Conservation (phyloP, 495 filamentous ascomycete species). For the Xylaria castorea region DNA sequence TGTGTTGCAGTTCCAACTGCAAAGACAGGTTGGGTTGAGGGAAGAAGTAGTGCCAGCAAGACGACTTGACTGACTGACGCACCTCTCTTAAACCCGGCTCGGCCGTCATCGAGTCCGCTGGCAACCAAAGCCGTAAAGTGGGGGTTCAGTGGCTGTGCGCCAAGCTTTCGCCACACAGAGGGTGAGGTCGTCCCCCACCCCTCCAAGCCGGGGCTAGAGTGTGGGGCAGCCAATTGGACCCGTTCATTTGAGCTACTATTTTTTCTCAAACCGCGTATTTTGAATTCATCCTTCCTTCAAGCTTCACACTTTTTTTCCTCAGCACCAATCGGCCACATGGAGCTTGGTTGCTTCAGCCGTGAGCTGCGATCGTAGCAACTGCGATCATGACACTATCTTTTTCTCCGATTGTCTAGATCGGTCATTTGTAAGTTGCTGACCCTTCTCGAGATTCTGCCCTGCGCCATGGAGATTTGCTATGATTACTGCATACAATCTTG, state of each 20-base stretch:
- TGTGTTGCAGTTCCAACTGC: slow-evolving; percentile 40
- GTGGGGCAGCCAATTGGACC: slow-evolving; percentile 19
- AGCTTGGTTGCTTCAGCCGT: not conserved
- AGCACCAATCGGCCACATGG: not conserved
- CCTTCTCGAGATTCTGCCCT: slow-evolving; percentile 13
- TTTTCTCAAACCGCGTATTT: slow-evolving; percentile 20
- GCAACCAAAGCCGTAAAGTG: not conserved
- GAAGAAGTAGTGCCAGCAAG: slow-evolving; percentile 21
- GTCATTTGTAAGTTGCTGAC: slow-evolving; percentile 31
- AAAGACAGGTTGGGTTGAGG: slow-evolving; percentile 34
- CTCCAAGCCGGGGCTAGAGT: slow-evolving; percentile 4
- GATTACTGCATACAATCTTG: slow-evolving; percentile 57
- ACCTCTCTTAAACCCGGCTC: slow-evolving; percentile 25
- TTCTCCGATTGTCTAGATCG: slow-evolving; percentile 7
- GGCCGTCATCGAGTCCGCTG: slow-evolving; percentile 8
- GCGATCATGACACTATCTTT: not conserved
- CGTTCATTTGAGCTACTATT: slow-evolving; percentile 28
- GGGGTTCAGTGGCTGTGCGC: slow-evolving; percentile 20
- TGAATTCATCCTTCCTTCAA: slow-evolving; percentile 5
- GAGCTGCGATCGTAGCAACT: not conserved
- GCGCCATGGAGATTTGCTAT: slow-evolving; percentile 53
- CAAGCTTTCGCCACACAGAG: slow-evolving; percentile 19
- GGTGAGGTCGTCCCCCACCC: slow-evolving; percentile 31
- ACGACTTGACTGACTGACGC: slow-evolving; percentile 28
- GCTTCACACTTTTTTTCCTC: slow-evolving; percentile 28